Percentiles rank a stretch among this genome's conserved stretches.
Evolutionary conservation across 495 filamentous ascomycete genomes (phyloP).

Genomic region (Podospora tetraspora): DNA sequence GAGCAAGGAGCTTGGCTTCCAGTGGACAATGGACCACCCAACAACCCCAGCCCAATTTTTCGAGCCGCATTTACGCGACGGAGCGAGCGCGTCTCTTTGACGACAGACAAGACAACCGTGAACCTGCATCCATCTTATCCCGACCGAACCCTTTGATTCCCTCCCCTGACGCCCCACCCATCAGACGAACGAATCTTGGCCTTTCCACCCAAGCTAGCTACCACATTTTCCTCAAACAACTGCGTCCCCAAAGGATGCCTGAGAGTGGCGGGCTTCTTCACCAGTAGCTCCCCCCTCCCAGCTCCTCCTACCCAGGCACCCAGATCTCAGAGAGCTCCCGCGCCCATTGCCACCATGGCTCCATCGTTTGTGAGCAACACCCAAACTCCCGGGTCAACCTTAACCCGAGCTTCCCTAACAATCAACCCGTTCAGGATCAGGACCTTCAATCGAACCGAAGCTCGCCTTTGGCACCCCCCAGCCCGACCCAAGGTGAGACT

Average conservation of each 20-base stretch:
- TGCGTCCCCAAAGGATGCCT: background rate
- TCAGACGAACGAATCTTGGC: background rate
- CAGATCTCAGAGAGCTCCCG: background rate
- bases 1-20: background rate
- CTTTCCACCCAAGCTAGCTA: background rate
- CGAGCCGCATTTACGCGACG: constrained; percentile 22
- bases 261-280: background rate
- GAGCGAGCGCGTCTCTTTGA: constrained; percentile 7
- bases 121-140: background rate
- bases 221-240: background rate
- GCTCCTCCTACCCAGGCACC: background rate
- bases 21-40: background rate
- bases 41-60: constrained; percentile 23
- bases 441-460: constrained; percentile 17
- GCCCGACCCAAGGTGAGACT: constrained; percentile 20
- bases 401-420: constrained; percentile 12
- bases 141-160: background rate
- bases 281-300: background rate
- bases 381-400: background rate
- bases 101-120: background rate
- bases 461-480: constrained; percentile 17
- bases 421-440: constrained; percentile 13
- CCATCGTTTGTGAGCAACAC: constrained; percentile 27
- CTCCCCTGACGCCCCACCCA: background rate
- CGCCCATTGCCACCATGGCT: constrained; percentile 17